Percentiles rank a stretch among this genome's conserved stretches.
phyloP scores from a whole-genome alignment of 140 eudicot genomes.

The Oenanthe javanica region DNA sequence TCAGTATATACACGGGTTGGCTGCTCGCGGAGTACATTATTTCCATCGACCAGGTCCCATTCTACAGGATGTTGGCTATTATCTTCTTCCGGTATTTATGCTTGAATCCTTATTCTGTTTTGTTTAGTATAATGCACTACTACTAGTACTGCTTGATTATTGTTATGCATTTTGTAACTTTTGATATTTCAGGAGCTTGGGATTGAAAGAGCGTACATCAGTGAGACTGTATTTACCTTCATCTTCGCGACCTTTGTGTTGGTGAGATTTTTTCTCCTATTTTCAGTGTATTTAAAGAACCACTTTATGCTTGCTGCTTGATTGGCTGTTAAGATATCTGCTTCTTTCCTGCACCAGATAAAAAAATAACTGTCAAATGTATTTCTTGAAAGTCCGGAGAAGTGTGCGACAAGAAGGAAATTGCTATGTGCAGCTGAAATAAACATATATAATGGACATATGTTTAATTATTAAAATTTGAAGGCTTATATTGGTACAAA shows the following conservation, averaged over 20 bases:
- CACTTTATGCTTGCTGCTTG: not conserved
- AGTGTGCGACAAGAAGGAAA: not conserved
- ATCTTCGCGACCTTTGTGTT: constrained; percentile 64
- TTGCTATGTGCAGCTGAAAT: not conserved
- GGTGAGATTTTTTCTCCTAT: constrained; percentile 46
- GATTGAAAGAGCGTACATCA: constrained; percentile 76
- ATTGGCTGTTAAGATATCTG: not conserved
- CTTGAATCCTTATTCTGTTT: not conserved
- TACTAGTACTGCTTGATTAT: not conserved
- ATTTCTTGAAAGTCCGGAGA: too few species aligned
- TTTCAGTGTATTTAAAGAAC: not conserved
- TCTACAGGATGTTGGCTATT: constrained; percentile 83
- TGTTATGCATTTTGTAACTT: not conserved
- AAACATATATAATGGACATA: too few species aligned
- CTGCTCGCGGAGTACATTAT: constrained; percentile 95
- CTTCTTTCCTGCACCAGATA: not conserved
- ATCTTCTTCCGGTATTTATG: constrained; percentile 74
- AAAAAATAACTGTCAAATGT: not conserved
- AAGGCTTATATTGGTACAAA: not conserved
- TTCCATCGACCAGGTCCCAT: constrained; percentile 89
- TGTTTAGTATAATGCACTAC: not conserved
- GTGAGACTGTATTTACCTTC: constrained; percentile 75
- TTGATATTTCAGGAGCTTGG: constrained; percentile 69
- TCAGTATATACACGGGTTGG: constrained; percentile 94
- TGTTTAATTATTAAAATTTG: not conserved